Percentiles rank a stretch among this genome's conserved stretches.
Evolutionary conservation across 192 early-diverging fungal genomes (phyloP).

Genomic region (Backusella liffmaniae): DNA sequence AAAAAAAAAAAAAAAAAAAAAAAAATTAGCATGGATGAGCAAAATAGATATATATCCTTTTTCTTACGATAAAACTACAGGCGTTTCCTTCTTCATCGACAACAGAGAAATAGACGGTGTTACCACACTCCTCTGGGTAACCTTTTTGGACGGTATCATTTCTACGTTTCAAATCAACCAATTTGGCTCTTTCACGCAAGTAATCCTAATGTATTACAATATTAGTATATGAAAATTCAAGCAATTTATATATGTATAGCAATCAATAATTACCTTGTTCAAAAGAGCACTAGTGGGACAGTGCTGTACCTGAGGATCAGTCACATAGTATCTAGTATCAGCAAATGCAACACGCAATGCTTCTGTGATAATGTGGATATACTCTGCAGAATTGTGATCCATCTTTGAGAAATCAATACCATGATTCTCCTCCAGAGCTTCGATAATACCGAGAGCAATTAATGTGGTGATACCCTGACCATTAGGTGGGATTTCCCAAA

Average conservation of each 20-base stretch:
- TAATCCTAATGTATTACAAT: conserved; percentile 38
- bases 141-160: conserved; percentile 53
- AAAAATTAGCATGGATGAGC: background rate
- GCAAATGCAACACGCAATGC: conserved; percentile 73
- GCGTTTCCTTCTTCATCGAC: conserved; percentile 78
- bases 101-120: conserved; percentile 78
- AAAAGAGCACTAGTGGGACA: conserved; percentile 56
- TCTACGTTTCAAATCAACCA: conserved; percentile 53
- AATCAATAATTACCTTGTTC: conserved; percentile 34
- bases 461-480: conserved; percentile 72
- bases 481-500: conserved; percentile 78
- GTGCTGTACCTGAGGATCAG: conserved; percentile 57
- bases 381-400: conserved; percentile 56
- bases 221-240: background rate
- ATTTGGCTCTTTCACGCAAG: conserved; percentile 48
- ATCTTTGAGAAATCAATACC: conserved; percentile 41
- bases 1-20: no score
- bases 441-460: conserved; percentile 66
- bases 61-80: conserved; percentile 69
- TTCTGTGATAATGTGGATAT: conserved; percentile 70
- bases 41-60: background rate
- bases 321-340: conserved; percentile 61
- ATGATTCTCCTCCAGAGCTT: conserved; percentile 48
- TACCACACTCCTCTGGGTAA: conserved; percentile 53
- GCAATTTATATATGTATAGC: background rate